Evolutionary conservation across 1,284 basidiomycete genomes (phyloP).

Genomic region (Naganishia sp.): DNA sequence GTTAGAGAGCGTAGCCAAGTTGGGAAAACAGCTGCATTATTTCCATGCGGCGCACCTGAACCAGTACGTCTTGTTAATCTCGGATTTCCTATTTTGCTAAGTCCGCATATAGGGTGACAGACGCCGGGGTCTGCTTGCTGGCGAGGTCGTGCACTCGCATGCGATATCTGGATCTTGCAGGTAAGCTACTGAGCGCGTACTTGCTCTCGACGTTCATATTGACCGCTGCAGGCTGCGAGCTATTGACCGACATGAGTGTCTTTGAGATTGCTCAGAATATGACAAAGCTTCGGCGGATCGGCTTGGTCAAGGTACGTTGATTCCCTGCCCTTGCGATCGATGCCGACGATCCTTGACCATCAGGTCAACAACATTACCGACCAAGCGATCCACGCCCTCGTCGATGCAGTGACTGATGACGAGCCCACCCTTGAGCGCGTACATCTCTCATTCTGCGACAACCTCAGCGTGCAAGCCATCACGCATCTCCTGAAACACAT

Average conservation of each 20-base stretch:
- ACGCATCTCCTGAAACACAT: conserved; percentile 86
- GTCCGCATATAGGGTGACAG: conserved; percentile 68
- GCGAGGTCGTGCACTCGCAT: conserved; percentile 88
- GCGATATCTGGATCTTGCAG: conserved; percentile 95
- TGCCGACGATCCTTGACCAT: conserved; percentile 41
- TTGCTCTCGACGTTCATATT: conserved; percentile 32
- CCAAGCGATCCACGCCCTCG: conserved; percentile 84
- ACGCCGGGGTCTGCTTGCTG: conserved; percentile 79
- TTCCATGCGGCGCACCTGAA: conserved; percentile 90
- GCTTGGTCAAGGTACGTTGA: conserved; percentile 78
- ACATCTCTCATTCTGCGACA: conserved; percentile 96
- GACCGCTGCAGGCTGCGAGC: conserved; percentile 68
- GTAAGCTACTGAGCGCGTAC: conserved; percentile 59
- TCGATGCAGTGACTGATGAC: conserved; percentile 64
- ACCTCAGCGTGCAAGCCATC: conserved; percentile 87
- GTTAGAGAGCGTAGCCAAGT: conserved; percentile 77
- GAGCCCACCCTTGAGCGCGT: conserved; percentile 83
- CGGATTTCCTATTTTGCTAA: conserved; percentile 4
- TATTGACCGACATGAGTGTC: conserved; percentile 89
- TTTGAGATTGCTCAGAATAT: conserved; percentile 80
- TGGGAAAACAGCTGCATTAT: conserved; percentile 92
- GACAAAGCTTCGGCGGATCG: conserved; percentile 89
- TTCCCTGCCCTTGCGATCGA: neutral
- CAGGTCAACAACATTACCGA: conserved; percentile 89
- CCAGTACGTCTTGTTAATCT: conserved; percentile 50